Conservation (phyloP, 2,329 filamentous ascomycete species). For the Sarocladiaceae sp. region DNA sequence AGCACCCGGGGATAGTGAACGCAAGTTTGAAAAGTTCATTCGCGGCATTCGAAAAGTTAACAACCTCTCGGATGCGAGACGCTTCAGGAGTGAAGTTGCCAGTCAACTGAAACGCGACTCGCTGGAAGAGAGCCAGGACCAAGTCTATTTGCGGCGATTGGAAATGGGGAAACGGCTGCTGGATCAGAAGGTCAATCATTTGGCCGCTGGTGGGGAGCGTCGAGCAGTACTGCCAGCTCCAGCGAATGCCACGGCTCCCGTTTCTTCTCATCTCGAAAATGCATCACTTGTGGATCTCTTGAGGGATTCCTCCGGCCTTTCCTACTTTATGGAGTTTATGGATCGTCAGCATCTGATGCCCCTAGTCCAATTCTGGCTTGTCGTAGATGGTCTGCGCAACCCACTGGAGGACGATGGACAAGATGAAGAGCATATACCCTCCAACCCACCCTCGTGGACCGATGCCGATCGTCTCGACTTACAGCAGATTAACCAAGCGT, state of each 20-base stretch:
- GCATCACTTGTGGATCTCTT: constrained; percentile 79
- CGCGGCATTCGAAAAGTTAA: constrained; percentile 81
- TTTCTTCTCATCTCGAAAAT: constrained; percentile 62
- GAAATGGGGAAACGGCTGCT: constrained; percentile 88
- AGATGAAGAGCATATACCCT: constrained; percentile 52
- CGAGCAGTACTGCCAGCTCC: constrained; percentile 20
- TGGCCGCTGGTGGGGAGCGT: constrained; percentile 62
- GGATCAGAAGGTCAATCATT: constrained; percentile 79
- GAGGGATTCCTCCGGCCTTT: constrained; percentile 81
- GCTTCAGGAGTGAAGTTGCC: constrained; percentile 85
- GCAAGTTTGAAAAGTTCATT: constrained; percentile 91
- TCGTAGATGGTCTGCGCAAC: constrained; percentile 92
- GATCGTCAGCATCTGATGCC: constrained; percentile 82
- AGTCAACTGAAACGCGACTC: constrained; percentile 87
- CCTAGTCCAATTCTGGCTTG: constrained; percentile 95
- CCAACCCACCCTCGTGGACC: constrained; percentile 63
- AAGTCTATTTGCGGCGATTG: constrained; percentile 77
- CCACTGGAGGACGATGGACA: constrained; percentile 74
- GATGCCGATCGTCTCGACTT: constrained; percentile 82
- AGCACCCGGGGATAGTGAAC: constrained; percentile 75
- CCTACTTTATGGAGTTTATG: constrained; percentile 99
- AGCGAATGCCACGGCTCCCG: constrained; percentile 21
- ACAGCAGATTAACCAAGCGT: constrained; percentile 85
- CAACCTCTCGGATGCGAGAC: constrained; percentile 85
- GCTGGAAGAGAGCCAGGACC: constrained; percentile 71